Evolutionary conservation across 2,329 filamentous ascomycete species (phyloP).

Genomic region (Colletotrichum tabaci): DNA sequence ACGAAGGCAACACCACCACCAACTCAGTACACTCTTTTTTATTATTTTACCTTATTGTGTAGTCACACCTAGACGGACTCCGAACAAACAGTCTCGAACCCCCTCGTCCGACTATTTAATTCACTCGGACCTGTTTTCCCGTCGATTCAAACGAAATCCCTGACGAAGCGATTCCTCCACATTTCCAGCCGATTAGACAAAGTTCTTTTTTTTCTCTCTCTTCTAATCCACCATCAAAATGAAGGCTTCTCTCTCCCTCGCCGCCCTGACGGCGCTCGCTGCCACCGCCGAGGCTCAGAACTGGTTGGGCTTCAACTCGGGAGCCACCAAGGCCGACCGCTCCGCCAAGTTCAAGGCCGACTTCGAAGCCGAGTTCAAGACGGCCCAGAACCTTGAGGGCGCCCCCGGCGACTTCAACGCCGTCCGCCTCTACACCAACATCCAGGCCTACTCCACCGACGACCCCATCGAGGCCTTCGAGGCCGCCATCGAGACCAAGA

Average conservation of each 20-base stretch:
- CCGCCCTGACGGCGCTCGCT: constrained; percentile 56
- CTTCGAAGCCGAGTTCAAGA: constrained; percentile 63
- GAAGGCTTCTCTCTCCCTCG: constrained; percentile 59
- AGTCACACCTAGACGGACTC: constrained; percentile 32
- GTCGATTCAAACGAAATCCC: constrained; percentile 3
- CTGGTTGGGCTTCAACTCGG: constrained; percentile 70
- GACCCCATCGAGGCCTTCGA: constrained; percentile 88
- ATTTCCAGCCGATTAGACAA: background rate
- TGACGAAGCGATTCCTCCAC: background rate
- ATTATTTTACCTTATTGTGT: background rate
- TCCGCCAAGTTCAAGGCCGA: constrained; percentile 68
- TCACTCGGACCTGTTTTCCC: constrained; percentile 14
- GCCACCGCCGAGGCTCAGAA: constrained; percentile 59
- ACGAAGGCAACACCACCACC: constrained; percentile 21
- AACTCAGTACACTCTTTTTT: constrained; percentile 32
- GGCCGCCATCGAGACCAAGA: constrained; percentile 74
- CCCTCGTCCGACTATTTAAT: background rate
- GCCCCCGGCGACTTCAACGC: constrained; percentile 70
- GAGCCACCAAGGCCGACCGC: constrained; percentile 61
- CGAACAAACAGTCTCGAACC: background rate
- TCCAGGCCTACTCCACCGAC: constrained; percentile 75
- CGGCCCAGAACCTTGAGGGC: constrained; percentile 56
- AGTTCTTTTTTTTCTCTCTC: background rate
- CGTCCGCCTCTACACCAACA: constrained; percentile 78
- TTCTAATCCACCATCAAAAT: constrained; percentile 25